These are phyloP conservation scores for Trichoderma polysporum DNA, from an alignment of 2,329 filamentous ascomycete genomes.

Conservation along the genomic window DNA sequence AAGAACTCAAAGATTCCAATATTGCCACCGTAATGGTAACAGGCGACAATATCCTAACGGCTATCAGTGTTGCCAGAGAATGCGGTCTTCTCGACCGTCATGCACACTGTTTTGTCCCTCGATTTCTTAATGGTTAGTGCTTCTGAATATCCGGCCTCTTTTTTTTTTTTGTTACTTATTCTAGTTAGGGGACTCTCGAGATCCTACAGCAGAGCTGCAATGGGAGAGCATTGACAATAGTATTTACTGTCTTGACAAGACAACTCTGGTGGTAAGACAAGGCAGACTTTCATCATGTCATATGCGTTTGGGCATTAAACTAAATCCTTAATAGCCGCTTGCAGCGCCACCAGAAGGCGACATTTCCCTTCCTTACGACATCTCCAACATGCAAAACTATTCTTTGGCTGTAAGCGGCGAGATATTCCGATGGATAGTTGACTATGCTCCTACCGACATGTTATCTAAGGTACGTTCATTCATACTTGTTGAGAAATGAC, in stretches of 20 bases:
- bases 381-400: conserved; percentile 79
- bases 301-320: conserved; percentile 3
- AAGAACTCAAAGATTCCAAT: conserved; percentile 77
- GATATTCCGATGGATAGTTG: conserved; percentile 93
- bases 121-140: conserved; percentile 69
- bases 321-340: conserved; percentile 54
- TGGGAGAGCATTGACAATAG: conserved; percentile 97
- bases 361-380: conserved; percentile 80
- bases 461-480: conserved; percentile 60
- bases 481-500: neutral
- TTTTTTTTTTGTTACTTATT: neutral
- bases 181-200: conserved; percentile 62
- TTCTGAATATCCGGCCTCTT: neutral
- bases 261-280: conserved; percentile 64
- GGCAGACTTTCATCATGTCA: too few relatives aligned
- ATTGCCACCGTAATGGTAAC: conserved; percentile 96
- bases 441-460: conserved; percentile 80
- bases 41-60: conserved; percentile 95
- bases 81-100: conserved; percentile 78
- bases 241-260: conserved; percentile 72
- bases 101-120: conserved; percentile 89
- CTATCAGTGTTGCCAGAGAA: conserved; percentile 91
- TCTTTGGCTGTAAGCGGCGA: conserved; percentile 88
- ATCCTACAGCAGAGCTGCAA: conserved; percentile 68
- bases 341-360: conserved; percentile 70